These are phyloP conservation scores for Endocalyx cinctus DNA, from an alignment of 2,329 filamentous ascomycete genomes.

Conservation along the genomic window DNA sequence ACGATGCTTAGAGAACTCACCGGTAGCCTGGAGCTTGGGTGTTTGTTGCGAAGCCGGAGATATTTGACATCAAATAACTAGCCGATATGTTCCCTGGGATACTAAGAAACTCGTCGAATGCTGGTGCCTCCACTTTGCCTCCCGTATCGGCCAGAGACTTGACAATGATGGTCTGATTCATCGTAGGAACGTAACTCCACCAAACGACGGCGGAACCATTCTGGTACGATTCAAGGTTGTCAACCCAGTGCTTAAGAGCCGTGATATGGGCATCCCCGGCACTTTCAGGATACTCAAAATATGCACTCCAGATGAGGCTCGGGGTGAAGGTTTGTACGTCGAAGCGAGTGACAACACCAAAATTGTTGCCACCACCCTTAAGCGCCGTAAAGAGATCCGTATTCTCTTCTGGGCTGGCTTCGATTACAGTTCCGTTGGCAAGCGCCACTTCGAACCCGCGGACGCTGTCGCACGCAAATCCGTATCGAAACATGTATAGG, in stretches of 20 bases:
- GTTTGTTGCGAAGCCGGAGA: neutral
- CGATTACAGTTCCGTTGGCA: constrained; percentile 18
- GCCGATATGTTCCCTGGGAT: neutral
- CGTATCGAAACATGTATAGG: constrained; percentile 30
- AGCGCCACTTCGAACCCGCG: constrained; percentile 23
- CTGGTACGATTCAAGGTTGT: neutral
- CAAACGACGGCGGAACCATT: neutral
- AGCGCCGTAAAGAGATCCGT: constrained; percentile 28
- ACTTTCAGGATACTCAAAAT: neutral
- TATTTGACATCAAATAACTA: neutral
- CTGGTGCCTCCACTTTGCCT: neutral
- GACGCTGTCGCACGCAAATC: constrained; percentile 22
- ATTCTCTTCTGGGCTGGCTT: constrained; percentile 10
- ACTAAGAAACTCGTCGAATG: neutral
- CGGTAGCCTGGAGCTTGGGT: constrained; percentile 2
- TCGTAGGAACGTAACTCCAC: neutral
- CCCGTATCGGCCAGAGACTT: neutral
- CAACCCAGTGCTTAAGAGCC: neutral
- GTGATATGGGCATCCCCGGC: neutral
- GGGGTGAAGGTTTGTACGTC: neutral
- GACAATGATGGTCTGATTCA: neutral
- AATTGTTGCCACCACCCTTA: constrained; percentile 21
- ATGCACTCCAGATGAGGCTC: constrained; percentile 1
- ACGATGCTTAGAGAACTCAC: constrained; percentile 1
- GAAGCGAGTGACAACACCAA: constrained; percentile 1